Evolutionary conservation across 2,329 filamentous ascomycete species (phyloP).

Genomic region (Dactylellina leptospora): DNA sequence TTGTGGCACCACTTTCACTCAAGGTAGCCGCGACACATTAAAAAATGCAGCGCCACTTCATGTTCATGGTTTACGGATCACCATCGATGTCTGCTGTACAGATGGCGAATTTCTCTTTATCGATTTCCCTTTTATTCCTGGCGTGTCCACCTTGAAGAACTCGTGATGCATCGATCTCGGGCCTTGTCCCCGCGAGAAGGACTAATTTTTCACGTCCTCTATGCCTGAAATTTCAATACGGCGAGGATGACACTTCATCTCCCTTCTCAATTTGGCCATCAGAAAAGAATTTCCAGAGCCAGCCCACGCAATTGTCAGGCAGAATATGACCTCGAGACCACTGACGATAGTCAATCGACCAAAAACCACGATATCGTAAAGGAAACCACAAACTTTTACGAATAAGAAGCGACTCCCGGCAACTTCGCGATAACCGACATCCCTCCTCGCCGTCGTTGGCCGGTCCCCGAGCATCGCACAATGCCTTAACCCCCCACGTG

Average conservation of each 20-base stretch:
- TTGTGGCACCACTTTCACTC: constrained; percentile 24
- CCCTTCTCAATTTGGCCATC: too few species aligned
- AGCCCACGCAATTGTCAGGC: neutral
- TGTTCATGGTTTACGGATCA: too few species aligned
- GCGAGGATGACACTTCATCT: too few species aligned
- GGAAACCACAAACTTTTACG: neutral
- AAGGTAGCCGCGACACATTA: neutral
- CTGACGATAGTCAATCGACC: neutral
- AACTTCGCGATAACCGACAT: neutral
- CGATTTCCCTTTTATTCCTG: too few species aligned
- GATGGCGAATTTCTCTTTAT: too few species aligned
- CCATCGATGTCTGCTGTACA: neutral
- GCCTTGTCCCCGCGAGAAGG: too few species aligned
- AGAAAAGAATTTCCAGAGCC: neutral
- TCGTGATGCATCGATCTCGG: too few species aligned
- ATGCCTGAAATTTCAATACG: too few species aligned
- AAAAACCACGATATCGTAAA: too few species aligned
- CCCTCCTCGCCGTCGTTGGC: neutral
- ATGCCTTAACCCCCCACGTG: neutral
- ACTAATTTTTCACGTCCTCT: too few species aligned
- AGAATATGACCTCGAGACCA: neutral
- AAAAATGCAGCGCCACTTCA: neutral
- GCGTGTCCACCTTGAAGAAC: too few species aligned
- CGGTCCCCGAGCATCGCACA: neutral
- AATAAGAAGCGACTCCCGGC: too few species aligned